Evolutionary conservation across 148 eudicot genomes (phyloP).

Genomic region (Cornus kousa): DNA sequence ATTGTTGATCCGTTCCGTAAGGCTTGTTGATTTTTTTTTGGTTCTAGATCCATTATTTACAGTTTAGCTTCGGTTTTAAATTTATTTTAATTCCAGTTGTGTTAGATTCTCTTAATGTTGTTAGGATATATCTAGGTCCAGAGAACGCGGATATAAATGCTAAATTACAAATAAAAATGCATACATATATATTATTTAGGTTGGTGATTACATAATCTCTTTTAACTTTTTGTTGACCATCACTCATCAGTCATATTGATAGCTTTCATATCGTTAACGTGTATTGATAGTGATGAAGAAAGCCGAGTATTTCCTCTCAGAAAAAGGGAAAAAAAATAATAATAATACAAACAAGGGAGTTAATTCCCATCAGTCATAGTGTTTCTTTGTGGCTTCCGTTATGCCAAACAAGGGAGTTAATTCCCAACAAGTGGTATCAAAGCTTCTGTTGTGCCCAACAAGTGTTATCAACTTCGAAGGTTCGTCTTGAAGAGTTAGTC

Average conservation of each 20-base stretch:
- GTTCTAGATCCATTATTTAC: not conserved
- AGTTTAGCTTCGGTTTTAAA: not conserved
- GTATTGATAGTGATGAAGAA: not conserved
- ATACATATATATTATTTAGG: too few relatives aligned
- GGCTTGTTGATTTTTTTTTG: constrained; percentile 1
- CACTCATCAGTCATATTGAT: not conserved
- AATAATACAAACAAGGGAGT: too few relatives aligned
- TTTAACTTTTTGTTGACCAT: too few relatives aligned
- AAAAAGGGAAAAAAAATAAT: too few relatives aligned
- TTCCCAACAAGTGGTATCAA: too few relatives aligned
- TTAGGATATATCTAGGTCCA: not conserved
- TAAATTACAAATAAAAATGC: not conserved
- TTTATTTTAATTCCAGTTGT: not conserved
- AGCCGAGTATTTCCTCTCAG: not conserved
- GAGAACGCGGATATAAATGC: not conserved
- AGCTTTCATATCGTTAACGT: not conserved
- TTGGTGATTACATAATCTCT: not conserved
- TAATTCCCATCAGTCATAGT: too few relatives aligned
- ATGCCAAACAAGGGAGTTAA: too few relatives aligned
- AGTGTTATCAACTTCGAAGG: too few relatives aligned
- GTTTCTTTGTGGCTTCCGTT: too few relatives aligned
- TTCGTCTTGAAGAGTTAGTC: too few relatives aligned
- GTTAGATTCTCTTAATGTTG: not conserved
- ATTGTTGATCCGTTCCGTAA: not conserved
- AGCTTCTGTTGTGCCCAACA: too few relatives aligned